phyloP scores from a whole-genome alignment of 2,329 filamentous ascomycete species.

The Elsinoe perseae region DNA sequence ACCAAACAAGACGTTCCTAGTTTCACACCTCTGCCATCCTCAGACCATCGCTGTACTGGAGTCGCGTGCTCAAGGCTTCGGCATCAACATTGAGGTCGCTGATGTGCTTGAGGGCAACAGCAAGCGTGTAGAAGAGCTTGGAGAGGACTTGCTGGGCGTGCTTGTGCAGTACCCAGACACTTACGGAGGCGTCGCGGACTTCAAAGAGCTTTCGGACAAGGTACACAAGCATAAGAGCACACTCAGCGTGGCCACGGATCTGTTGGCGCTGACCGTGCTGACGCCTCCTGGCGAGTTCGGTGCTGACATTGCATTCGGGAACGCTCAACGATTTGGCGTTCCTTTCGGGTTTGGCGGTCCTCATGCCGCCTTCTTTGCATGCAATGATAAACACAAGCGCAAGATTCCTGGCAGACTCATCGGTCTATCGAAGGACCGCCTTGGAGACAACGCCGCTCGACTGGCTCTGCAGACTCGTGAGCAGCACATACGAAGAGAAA shows the following conservation, averaged over 20 bases:
- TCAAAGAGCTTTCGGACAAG: slow-evolving; percentile 61
- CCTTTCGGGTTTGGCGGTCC: slow-evolving; percentile 88
- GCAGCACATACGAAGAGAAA: slow-evolving; percentile 92
- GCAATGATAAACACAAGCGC: slow-evolving; percentile 82
- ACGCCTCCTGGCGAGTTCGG: slow-evolving; percentile 91
- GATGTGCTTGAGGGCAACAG: slow-evolving; percentile 61
- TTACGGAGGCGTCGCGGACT: slow-evolving; percentile 70
- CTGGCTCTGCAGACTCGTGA: slow-evolving; percentile 86
- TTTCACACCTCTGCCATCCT: slow-evolving; percentile 73
- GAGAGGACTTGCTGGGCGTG: slow-evolving; percentile 77
- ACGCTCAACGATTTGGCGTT: slow-evolving; percentile 82
- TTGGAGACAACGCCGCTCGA: slow-evolving; percentile 72
- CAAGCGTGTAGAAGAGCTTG: slow-evolving; percentile 62
- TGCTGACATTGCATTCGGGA: slow-evolving; percentile 91
- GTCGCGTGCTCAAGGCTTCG: slow-evolving; percentile 85
- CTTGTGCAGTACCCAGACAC: slow-evolving; percentile 95
- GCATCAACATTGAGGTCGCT: slow-evolving; percentile 65
- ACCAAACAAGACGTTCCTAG: slow-evolving; percentile 70
- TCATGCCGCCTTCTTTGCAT: slow-evolving; percentile 95
- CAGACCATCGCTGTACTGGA: slow-evolving; percentile 78
- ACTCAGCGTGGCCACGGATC: slow-evolving; percentile 81
- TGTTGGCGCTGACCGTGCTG: slow-evolving; percentile 77
- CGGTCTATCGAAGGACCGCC: slow-evolving; percentile 82
- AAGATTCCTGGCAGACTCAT: slow-evolving; percentile 89
- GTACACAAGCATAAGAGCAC: slow-evolving; percentile 72